phyloP scores from a whole-genome alignment of 2,329 filamentous ascomycete genomes.

The Fusarium sp. region DNA sequence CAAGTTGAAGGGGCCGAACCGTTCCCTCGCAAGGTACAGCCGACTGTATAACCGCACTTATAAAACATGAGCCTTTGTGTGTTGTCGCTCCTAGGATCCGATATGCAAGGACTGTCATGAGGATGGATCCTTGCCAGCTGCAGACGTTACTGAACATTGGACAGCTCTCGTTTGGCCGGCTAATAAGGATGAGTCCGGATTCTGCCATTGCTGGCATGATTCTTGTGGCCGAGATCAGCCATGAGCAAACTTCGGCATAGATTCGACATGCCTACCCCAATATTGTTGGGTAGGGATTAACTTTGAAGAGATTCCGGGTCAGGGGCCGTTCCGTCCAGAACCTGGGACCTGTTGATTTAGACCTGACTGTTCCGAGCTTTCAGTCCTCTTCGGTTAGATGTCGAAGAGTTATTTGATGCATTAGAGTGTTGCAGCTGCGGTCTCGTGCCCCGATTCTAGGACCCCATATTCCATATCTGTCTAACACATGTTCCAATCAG shows the following conservation, averaged over 20 bases:
- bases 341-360: slow-evolving; percentile 18
- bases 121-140: slow-evolving; percentile 12
- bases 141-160: not conserved
- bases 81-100: slow-evolving; percentile 23
- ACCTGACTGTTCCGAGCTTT: slow-evolving; percentile 12
- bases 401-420: slow-evolving; percentile 4
- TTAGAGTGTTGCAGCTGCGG: slow-evolving; percentile 25
- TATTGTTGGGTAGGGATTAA: slow-evolving; percentile 4
- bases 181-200: slow-evolving; percentile 35
- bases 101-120: slow-evolving; percentile 10
- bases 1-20: slow-evolving; percentile 5
- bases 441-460: slow-evolving; percentile 25
- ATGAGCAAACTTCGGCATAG: not conserved
- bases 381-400: slow-evolving; percentile 1
- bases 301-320: slow-evolving; percentile 11
- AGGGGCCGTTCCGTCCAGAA: slow-evolving; percentile 17
- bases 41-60: not conserved
- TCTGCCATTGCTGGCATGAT: slow-evolving; percentile 9
- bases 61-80: slow-evolving; percentile 12
- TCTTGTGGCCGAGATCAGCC: slow-evolving; percentile 12
- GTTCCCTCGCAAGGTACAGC: slow-evolving; percentile 2
- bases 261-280: slow-evolving; percentile 12
- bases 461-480: slow-evolving; percentile 17
- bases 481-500: not conserved
- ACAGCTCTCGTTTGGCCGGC: slow-evolving; percentile 34